Conservation (phyloP, 106 monocot species). For the Triglochin maritima region DNA sequence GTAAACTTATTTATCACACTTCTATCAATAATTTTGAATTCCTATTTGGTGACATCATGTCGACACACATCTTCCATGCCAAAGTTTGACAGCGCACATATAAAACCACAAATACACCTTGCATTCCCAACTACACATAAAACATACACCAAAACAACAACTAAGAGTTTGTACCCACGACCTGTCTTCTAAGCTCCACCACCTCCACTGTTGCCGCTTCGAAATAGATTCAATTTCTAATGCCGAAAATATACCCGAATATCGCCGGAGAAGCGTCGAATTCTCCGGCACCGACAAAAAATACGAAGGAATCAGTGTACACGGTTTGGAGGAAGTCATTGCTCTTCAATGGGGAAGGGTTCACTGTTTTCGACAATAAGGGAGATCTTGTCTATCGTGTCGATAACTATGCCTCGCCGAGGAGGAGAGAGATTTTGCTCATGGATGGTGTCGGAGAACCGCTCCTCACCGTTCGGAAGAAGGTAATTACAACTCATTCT, state of each 20-base stretch:
- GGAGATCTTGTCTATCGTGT: conserved; percentile 74
- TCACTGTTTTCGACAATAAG: conserved; percentile 60
- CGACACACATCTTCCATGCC: too few relatives aligned
- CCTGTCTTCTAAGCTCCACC: too few relatives aligned
- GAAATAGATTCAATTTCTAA: conserved; percentile 2
- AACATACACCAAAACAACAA: too few relatives aligned
- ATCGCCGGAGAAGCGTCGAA: neutral
- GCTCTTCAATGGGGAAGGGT: conserved; percentile 55
- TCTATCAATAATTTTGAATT: too few relatives aligned
- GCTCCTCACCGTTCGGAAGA: conserved; percentile 46
- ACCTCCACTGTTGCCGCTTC: too few relatives aligned
- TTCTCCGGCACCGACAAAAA: neutral
- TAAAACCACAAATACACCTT: too few relatives aligned
- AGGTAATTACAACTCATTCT: conserved; percentile 23
- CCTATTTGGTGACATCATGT: too few relatives aligned
- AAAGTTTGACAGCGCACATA: too few relatives aligned
- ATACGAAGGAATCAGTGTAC: conserved; percentile 12
- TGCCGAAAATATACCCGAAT: conserved; percentile 60
- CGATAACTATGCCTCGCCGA: conserved; percentile 48
- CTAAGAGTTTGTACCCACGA: too few relatives aligned
- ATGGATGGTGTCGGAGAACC: conserved; percentile 63
- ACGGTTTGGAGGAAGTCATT: conserved; percentile 75
- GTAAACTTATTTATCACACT: too few relatives aligned
- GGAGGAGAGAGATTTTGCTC: conserved; percentile 45
- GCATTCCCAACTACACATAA: too few relatives aligned